These are phyloP conservation scores for Filobasidium floriforme DNA, from an alignment of 768 basidiomycete genomes.

Conservation along the genomic window DNA sequence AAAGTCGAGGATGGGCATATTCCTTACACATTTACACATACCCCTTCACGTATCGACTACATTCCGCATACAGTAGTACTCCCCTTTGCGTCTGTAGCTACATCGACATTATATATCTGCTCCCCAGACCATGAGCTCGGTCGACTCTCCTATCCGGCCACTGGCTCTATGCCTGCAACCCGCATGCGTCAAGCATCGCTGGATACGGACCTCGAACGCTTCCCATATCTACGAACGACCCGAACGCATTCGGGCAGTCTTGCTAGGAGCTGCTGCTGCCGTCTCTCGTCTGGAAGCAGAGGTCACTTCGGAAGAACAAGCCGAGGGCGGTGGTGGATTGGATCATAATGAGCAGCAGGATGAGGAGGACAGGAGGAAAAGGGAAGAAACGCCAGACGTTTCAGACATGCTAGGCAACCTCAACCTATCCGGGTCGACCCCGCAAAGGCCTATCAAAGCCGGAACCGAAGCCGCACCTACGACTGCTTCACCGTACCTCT, in stretches of 20 bases:
- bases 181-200: constrained; percentile 47
- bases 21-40: too few relatives aligned
- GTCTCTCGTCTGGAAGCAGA: constrained; percentile 61
- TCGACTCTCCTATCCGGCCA: neutral
- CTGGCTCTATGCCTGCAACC: constrained; percentile 45
- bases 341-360: neutral
- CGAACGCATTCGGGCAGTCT: constrained; percentile 76
- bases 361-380: neutral
- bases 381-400: constrained; percentile 17
- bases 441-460: neutral
- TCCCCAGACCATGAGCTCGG: neutral
- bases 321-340: neutral
- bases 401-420: constrained; percentile 11
- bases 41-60: too few relatives aligned
- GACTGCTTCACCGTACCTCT: neutral
- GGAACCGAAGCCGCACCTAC: constrained; percentile 1
- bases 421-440: neutral
- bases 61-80: too few relatives aligned
- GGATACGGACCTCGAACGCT: constrained; percentile 66
- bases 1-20: too few relatives aligned
- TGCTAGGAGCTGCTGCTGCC: constrained; percentile 71
- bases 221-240: constrained; percentile 83
- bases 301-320: constrained; percentile 20
- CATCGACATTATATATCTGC: too few relatives aligned
- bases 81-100: too few relatives aligned